Percentiles rank a stretch among this genome's conserved stretches.
Conservation (phyloP, 257 asterid species). For the Solanum clarkiae region DNA sequence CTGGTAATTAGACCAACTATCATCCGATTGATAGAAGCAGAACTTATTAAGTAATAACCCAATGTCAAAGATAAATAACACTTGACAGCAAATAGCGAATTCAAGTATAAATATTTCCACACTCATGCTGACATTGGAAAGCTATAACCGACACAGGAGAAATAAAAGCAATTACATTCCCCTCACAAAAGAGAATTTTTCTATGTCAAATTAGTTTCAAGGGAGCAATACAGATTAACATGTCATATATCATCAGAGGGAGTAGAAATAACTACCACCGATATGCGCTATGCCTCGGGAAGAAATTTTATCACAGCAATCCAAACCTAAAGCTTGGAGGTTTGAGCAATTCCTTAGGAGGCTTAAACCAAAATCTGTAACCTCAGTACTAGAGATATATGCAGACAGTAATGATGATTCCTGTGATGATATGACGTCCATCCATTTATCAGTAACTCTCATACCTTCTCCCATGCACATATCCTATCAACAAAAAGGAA, state of each 20-base stretch:
- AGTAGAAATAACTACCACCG: conserved; percentile 27
- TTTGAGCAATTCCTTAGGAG: conserved; percentile 52
- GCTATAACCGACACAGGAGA: not conserved
- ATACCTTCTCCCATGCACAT: conserved; percentile 67
- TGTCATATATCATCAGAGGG: not conserved
- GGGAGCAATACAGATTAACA: not conserved
- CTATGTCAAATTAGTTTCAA: not conserved
- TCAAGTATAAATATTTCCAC: not conserved
- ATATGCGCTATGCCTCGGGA: conserved; percentile 53
- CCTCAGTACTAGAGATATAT: conserved; percentile 69
- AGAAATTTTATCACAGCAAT: conserved; percentile 66
- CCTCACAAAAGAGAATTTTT: not conserved
- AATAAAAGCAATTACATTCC: not conserved
- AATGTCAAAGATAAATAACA: not conserved
- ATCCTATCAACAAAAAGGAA: conserved; percentile 38
- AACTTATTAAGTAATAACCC: not conserved
- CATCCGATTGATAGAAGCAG: not conserved
- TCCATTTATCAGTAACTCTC: conserved; percentile 60
- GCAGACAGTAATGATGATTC: conserved; percentile 68
- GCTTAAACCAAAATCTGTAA: conserved; percentile 58
- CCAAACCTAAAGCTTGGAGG: conserved; percentile 59
- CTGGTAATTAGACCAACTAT: not conserved
- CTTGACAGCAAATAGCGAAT: not conserved
- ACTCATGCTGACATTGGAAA: not conserved
- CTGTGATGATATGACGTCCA: conserved; percentile 78